phyloP scores from a whole-genome alignment of 176 grass and related monocot species.

The Sorghum bicolor region DNA sequence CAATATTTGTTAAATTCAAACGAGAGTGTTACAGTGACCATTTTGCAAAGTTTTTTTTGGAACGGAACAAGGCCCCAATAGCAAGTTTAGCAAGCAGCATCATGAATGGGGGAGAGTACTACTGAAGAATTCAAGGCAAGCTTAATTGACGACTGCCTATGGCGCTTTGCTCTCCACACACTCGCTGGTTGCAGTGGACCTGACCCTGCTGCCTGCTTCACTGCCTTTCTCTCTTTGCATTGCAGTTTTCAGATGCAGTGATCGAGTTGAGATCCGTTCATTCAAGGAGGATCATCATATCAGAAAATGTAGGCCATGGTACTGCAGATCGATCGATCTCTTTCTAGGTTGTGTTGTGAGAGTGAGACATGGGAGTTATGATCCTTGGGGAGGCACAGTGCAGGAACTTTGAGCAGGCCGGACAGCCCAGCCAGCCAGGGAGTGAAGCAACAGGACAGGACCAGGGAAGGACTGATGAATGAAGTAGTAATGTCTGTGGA shows the following conservation, averaged over 20 bases:
- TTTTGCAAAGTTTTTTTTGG: too few species aligned
- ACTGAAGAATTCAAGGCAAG: slow-evolving; percentile 27
- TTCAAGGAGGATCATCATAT: neutral
- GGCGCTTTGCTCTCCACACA: neutral
- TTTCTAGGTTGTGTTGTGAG: too few species aligned
- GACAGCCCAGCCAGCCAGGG: neutral
- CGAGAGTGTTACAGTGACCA: too few species aligned
- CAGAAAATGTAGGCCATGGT: neutral
- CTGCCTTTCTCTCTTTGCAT: neutral
- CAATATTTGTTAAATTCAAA: too few species aligned
- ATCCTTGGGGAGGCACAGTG: slow-evolving; percentile 5
- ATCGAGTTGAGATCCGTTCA: neutral
- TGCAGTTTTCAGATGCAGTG: neutral
- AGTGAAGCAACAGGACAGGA: neutral
- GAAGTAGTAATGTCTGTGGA: neutral
- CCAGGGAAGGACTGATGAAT: neutral
- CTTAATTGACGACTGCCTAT: neutral
- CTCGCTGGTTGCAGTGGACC: neutral
- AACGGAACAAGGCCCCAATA: too few species aligned
- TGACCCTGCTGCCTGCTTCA: neutral
- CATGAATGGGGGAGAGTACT: neutral
- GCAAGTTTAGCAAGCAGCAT: neutral
- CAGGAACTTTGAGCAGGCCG: neutral
- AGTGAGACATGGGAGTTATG: neutral
- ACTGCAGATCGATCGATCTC: neutral